Evolutionary conservation across 768 basidiomycete genomes (phyloP), one percentile per base, ranked within the genome.

Genomic region (Fistulinella prunicolor): DNA sequence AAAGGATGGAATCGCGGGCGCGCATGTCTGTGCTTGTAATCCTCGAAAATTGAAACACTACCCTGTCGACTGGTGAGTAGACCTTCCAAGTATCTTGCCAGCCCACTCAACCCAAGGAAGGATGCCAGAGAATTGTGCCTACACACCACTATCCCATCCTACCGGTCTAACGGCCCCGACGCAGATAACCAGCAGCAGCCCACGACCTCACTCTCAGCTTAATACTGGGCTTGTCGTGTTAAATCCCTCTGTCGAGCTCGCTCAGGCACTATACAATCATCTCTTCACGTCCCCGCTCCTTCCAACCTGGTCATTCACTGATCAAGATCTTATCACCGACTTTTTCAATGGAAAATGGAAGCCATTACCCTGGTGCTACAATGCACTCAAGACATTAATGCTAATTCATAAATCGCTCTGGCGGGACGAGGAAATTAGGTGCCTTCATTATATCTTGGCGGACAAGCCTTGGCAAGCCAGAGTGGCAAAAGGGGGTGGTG

Each of bases 21-120:
- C 74, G 0, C 94, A 95, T 55, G 94, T 83, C 13, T 99, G 95
- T 61, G 84, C 93, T 4, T 99, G 95, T 72, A 99, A 99, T 67
- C 95, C 94, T 7, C 79, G 83, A 32, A 85, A 82, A 61, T 64
- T 95, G 17, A 51, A 75, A 3, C 90, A 94, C 65, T 99, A 99
- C 69, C 95, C 95, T 8, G 58, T 68, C 4, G 93, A 96, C 63
- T 99, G 95, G 96, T 77, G 43, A 63, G 72, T 41, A 29, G 23
- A 6, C 34, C 39, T 46, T 28, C n/a, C 24, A n/a, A 24, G 3
- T 22, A 4, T 20, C 36, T 17, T 7, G 4, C 13, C 36, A 32
- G 30, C 30, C 13, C 30, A 26, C 51, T 52, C 36, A 46, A 37
- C 36, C 35, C 36, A 42, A 14, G 56, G 1, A 52, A 97, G 95